These are phyloP conservation scores for Leishmania turanica DNA, from an alignment of 208 protist genomes.

Conservation along the genomic window DNA sequence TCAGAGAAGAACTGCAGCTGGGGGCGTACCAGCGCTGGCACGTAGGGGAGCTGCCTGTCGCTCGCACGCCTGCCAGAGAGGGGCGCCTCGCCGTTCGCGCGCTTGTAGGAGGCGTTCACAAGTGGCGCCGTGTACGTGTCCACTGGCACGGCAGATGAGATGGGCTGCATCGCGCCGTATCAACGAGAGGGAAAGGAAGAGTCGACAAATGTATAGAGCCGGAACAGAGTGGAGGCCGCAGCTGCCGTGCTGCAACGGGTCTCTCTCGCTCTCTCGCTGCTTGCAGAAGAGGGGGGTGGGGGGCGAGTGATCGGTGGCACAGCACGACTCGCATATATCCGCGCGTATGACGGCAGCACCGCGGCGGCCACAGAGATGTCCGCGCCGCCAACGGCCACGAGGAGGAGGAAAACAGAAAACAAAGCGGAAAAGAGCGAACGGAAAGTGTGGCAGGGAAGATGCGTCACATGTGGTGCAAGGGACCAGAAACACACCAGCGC, in stretches of 20 bases:
- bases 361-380: not conserved
- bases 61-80: not conserved
- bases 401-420: not conserved
- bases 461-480: not conserved
- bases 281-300: not conserved
- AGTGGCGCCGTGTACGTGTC: slow-evolving; percentile 24
- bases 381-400: not conserved
- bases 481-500: not conserved
- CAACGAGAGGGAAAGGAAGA: not conserved
- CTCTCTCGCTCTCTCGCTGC: not conserved
- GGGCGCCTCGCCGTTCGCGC: slow-evolving; percentile 25
- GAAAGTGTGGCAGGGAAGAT: not conserved
- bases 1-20: slow-evolving; percentile 45
- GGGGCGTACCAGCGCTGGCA: slow-evolving; percentile 48
- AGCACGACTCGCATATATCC: not conserved
- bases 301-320: not conserved
- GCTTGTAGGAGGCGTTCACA: slow-evolving; percentile 23
- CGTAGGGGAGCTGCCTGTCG: not conserved
- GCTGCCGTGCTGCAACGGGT: not conserved
- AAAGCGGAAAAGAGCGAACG: not conserved
- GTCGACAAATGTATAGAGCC: not conserved
- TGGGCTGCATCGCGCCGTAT: slow-evolving; percentile 16
- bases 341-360: not conserved
- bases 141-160: slow-evolving; percentile 15
- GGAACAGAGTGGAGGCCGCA: not conserved